phyloP scores from a whole-genome alignment of 225 moss, liverwort and hornwort genomes.

The Marchantia paleacea region DNA sequence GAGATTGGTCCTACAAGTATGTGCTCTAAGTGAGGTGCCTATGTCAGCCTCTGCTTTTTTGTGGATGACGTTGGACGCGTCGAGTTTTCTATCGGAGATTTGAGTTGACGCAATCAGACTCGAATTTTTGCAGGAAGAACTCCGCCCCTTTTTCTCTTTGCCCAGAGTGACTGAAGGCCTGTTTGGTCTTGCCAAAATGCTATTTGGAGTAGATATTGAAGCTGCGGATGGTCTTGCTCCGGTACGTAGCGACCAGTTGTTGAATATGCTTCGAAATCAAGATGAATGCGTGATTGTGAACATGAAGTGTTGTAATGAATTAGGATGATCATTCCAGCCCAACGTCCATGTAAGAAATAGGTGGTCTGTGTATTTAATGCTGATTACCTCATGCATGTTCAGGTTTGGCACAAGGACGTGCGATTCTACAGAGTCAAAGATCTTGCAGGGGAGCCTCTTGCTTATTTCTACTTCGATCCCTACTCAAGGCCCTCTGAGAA shows the following conservation, averaged over 20 bases:
- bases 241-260: slow-evolving; percentile 14
- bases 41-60: neutral
- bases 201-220: slow-evolving; percentile 48
- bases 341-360: too few species aligned
- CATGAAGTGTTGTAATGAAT: neutral
- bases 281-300: neutral
- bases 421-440: slow-evolving; percentile 53
- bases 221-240: slow-evolving; percentile 48
- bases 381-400: neutral
- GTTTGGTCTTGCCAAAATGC: slow-evolving; percentile 48
- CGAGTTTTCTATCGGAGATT: neutral
- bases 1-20: too few species aligned
- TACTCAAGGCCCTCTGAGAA: slow-evolving; percentile 61
- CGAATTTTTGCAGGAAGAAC: slow-evolving; percentile 36
- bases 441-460: slow-evolving; percentile 46
- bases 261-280: neutral
- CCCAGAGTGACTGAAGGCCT: slow-evolving; percentile 45
- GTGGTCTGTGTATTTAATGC: neutral
- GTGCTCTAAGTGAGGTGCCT: neutral
- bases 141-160: slow-evolving; percentile 50
- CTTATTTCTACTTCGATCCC: slow-evolving; percentile 59
- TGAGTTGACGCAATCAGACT: neutral
- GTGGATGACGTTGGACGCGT: neutral
- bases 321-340: neutral
- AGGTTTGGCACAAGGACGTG: slow-evolving; percentile 59